A percentile compares a stretch with the other conserved stretches of the same genome.
Evolutionary conservation across 345 rosid species (phyloP).

Genomic region (Pistacia integerrima): DNA sequence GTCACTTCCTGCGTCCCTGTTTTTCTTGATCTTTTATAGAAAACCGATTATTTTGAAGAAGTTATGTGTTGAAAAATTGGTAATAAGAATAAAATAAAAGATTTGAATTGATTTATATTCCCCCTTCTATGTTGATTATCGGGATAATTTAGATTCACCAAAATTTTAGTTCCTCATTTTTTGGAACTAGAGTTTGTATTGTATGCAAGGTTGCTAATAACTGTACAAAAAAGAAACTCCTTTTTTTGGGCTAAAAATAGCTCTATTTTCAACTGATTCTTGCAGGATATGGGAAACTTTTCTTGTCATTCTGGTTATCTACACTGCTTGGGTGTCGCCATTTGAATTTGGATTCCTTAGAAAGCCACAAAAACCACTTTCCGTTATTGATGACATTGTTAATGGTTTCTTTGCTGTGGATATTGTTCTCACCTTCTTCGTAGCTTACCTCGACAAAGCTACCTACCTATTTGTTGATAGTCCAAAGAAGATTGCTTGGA

Average conservation of each 20-base stretch:
- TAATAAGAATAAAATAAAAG: not conserved
- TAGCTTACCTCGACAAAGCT: slow-evolving; percentile 73
- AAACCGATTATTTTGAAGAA: not conserved
- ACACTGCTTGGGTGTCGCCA: slow-evolving; percentile 95
- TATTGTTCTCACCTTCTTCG: slow-evolving; percentile 79
- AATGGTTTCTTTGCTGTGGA: slow-evolving; percentile 90
- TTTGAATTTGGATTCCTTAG: slow-evolving; percentile 84
- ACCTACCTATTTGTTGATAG: slow-evolving; percentile 75
- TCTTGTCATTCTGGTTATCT: slow-evolving; percentile 72
- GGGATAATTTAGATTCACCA: not conserved
- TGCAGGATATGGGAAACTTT: slow-evolving; percentile 83
- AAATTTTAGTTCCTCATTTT: not conserved
- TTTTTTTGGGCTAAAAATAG: not conserved
- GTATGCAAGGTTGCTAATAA: not conserved
- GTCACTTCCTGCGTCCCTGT: not conserved
- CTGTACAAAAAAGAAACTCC: not conserved
- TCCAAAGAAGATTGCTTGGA: slow-evolving; percentile 70
- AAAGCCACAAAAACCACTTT: slow-evolving; percentile 52
- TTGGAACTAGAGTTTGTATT: not conserved
- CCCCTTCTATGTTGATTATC: not conserved
- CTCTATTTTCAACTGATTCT: not conserved
- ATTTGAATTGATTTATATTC: not conserved
- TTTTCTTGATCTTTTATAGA: not conserved
- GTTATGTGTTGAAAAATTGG: not conserved
- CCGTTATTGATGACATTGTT: slow-evolving; percentile 75